Percentiles rank a stretch among this genome's conserved stretches.
phyloP scores from a whole-genome alignment of 495 filamentous ascomycete species.

The Aspergillus homomorphus region DNA sequence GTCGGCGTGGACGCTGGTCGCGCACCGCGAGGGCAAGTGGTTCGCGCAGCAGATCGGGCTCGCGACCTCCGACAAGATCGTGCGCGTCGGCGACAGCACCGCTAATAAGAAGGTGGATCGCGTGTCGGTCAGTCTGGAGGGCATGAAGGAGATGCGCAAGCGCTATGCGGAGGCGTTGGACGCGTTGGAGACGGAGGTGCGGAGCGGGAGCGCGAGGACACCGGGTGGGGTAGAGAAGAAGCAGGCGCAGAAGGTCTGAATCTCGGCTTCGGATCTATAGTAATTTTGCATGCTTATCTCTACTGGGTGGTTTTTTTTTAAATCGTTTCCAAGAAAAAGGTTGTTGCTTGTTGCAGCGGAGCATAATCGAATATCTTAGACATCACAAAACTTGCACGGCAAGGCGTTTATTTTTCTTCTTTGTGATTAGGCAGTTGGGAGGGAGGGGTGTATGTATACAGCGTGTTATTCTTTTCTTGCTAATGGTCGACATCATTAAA shows the following conservation, averaged over 20 bases:
- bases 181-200: constrained; percentile 44
- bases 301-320: too few species aligned
- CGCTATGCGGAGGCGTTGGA: constrained; percentile 61
- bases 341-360: too few species aligned
- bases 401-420: neutral
- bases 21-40: constrained; percentile 74
- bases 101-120: constrained; percentile 32
- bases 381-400: neutral
- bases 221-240: constrained; percentile 15
- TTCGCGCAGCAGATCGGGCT: constrained; percentile 77
- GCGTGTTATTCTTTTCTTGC: neutral
- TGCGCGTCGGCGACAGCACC: constrained; percentile 18
- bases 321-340: too few species aligned
- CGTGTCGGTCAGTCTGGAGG: constrained; percentile 42
- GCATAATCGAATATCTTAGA: neutral
- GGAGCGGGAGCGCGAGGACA: too few species aligned
- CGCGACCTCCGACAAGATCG: constrained; percentile 42
- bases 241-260: neutral
- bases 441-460: neutral
- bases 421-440: neutral
- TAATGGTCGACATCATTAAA: too few species aligned
- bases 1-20: constrained; percentile 77
- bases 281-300: too few species aligned
- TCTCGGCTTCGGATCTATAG: too few species aligned
- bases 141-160: constrained; percentile 46